Conservation (phyloP, 2,329 filamentous ascomycete species). For the Bipolaris gigantea region DNA sequence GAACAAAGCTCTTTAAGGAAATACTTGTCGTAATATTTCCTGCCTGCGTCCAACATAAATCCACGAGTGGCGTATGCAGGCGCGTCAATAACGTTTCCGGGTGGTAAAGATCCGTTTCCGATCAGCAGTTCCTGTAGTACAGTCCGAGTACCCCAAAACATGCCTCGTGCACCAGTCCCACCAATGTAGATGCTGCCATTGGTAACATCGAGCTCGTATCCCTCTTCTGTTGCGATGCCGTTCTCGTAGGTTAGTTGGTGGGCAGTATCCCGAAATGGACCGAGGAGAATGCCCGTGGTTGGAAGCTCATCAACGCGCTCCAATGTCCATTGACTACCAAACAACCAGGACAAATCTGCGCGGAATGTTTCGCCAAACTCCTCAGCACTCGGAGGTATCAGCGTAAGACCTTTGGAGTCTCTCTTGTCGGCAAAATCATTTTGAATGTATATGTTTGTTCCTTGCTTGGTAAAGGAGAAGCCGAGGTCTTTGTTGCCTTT, state of each 20-base stretch:
- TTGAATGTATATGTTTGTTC: conserved; percentile 49
- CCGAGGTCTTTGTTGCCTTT: conserved; percentile 14
- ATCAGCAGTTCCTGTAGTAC: conserved; percentile 49
- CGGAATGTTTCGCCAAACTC: conserved; percentile 55
- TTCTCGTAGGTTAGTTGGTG: conserved; percentile 51
- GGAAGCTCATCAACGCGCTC: conserved; percentile 44
- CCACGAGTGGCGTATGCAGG: conserved; percentile 52
- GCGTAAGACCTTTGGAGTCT: conserved; percentile 53
- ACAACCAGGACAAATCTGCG: conserved; percentile 49
- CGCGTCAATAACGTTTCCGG: conserved; percentile 42
- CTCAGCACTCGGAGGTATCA: conserved; percentile 55
- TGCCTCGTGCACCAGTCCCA: conserved; percentile 50
- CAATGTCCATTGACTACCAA: conserved; percentile 49
- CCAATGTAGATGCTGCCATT: conserved; percentile 42
- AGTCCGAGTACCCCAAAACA: conserved; percentile 54
- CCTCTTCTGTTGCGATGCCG: conserved; percentile 53
- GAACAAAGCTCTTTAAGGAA: conserved; percentile 52
- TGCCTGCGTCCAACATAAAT: conserved; percentile 50
- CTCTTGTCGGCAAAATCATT: conserved; percentile 42
- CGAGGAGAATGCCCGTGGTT: conserved; percentile 50
- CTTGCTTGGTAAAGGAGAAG: conserved; percentile 26
- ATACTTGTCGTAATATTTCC: conserved; percentile 49
- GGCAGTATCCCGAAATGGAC: conserved; percentile 32
- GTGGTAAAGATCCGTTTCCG: conserved; percentile 37
- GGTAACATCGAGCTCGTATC: conserved; percentile 51